Evolutionary conservation across 257 asterid genomes (phyloP), one percentile per base, ranked within the genome.

Genomic region (Nemophila menziesii): DNA sequence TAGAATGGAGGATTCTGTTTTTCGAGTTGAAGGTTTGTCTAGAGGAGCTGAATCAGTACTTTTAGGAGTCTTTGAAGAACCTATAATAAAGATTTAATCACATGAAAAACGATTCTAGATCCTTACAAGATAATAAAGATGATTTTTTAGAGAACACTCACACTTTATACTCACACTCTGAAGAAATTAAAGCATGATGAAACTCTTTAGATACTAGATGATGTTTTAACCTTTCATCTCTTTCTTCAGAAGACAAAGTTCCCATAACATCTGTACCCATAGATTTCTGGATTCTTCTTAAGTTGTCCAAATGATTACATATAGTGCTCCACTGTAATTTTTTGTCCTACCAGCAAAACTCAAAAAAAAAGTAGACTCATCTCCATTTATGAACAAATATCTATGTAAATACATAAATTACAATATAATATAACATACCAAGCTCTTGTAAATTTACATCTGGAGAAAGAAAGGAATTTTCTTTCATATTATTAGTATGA

Each of bases 91-190:
- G 58, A 43, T 55, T 77, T 60, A 74, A 49, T 38, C 43, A 22
- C 59, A 56, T 8, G 50, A 59, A 50, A 46, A 44, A 34, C 9
- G 53, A 7, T 29, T 29, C 12, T 33, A 43, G 46, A 55, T 43
- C 55, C 22, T 16, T 8, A 46, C 48, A 19, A 46, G 40, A 44
- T 23, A 52, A 64, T 23, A 40, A 44, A n/a, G n/a, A 43, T 19
- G 63, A 56, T 70, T 63, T 57, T 67, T 48, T 33, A 77, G 77
- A 74, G 57, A 73, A 61, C 85, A 65, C 67, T 43, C 76, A 74
- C 89, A 90, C 99, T 96, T 90, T 90, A 92, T 90, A 85, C 94
- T 90, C 99, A 82, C 92, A 62, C 74, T 90, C 99, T 43, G 96
- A 50, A 60, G 99, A 82, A 63, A 82, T 68, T 79, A 90, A 64